Evolutionary conservation across 345 rosid genomes (phyloP).

Genomic region (Cardamine chenopodiifolia): DNA sequence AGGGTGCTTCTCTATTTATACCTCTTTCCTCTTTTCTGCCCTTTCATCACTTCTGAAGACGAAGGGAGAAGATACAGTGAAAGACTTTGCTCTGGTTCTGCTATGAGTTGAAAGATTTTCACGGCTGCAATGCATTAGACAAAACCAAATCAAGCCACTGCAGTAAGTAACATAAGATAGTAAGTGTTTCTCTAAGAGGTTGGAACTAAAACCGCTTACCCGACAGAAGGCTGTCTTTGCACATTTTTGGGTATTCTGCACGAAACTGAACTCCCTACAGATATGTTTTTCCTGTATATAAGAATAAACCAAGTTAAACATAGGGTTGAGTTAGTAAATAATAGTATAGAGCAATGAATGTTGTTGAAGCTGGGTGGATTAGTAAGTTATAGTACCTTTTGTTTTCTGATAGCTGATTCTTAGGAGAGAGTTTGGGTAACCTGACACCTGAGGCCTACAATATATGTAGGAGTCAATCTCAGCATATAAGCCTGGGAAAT

Average conservation of each 20-base stretch:
- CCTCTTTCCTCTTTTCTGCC: constrained; percentile 87
- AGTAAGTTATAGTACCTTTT: constrained; percentile 50
- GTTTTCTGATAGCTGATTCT: constrained; percentile 44
- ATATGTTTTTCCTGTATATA: constrained; percentile 45
- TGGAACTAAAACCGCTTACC: constrained; percentile 43
- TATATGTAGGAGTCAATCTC: constrained; percentile 23
- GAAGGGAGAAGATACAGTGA: constrained; percentile 59
- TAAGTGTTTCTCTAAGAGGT: neutral
- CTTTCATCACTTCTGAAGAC: constrained; percentile 83
- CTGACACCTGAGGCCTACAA: constrained; percentile 54
- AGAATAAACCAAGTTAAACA: constrained; percentile 25
- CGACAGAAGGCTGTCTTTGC: constrained; percentile 37
- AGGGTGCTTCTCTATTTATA: constrained; percentile 29
- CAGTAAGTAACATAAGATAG: constrained; percentile 8
- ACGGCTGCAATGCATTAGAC: constrained; percentile 43
- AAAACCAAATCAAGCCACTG: constrained; percentile 1
- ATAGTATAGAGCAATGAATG: neutral
- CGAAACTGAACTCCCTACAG: constrained; percentile 46
- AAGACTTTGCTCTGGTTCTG: constrained; percentile 50
- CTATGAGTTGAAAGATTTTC: constrained; percentile 46
- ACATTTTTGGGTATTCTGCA: constrained; percentile 43
- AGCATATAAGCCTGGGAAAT: neutral
- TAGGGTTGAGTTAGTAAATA: neutral
- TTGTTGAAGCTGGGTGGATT: neutral
- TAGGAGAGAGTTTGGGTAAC: constrained; percentile 48